Conservation (phyloP, 2,329 filamentous ascomycete species). For the Microdochium trichocladiopsis region DNA sequence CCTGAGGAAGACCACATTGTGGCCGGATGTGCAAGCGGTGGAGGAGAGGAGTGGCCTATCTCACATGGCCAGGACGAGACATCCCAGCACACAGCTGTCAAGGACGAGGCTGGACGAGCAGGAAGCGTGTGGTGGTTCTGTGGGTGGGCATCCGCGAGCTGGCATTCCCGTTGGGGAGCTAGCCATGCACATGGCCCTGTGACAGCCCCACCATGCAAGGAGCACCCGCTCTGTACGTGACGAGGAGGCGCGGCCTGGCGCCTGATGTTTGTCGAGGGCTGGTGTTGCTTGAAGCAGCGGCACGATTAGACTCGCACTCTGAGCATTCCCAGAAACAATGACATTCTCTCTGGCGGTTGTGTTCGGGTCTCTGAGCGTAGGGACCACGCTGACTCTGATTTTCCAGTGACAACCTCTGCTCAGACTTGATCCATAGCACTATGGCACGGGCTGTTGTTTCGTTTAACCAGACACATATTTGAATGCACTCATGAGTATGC, state of each 20-base stretch:
- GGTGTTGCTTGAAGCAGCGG: no score
- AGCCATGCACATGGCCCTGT: background rate
- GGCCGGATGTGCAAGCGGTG: conserved; percentile 12
- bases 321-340: no score
- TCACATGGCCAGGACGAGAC: conserved; percentile 8
- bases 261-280: no score
- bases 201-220: background rate
- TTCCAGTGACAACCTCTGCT: no score
- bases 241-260: background rate
- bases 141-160: background rate
- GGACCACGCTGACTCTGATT: no score
- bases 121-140: background rate
- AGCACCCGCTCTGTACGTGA: background rate
- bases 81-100: background rate
- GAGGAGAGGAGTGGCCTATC: conserved; percentile 10
- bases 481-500: no score
- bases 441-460: no score
- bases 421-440: no score
- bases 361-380: no score
- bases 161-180: background rate
- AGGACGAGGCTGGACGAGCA: background rate
- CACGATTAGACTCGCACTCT: no score
- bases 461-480: no score
- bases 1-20: conserved; percentile 60
- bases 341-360: no score